These are phyloP conservation scores for Urostyla sp. DNA, from an alignment of 73 alveolate species.

Conservation along the genomic window DNA sequence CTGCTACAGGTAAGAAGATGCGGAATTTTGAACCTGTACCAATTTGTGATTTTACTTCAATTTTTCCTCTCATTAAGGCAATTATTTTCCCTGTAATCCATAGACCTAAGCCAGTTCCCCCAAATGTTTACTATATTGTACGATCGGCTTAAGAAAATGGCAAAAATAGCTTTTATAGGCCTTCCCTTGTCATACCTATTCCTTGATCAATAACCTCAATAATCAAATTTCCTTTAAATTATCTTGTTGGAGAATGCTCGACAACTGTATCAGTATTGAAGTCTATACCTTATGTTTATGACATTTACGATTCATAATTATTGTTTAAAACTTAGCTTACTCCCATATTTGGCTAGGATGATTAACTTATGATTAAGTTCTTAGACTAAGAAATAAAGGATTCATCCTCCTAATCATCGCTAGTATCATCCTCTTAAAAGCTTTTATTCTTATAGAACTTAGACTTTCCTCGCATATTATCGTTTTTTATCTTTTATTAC, in stretches of 20 bases:
- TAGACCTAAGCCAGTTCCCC: constrained; percentile 61
- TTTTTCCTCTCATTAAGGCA: constrained; percentile 48
- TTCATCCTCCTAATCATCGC: too few species aligned
- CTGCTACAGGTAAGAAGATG: constrained; percentile 13
- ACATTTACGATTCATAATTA: too few species aligned
- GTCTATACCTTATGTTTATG: too few species aligned
- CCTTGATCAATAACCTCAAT: constrained; percentile 54
- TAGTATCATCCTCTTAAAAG: too few species aligned
- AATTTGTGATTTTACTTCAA: constrained; percentile 37
- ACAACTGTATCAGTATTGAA: too few species aligned
- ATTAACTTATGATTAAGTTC: too few species aligned
- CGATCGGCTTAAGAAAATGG: constrained; percentile 53
- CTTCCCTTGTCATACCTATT: constrained; percentile 52
- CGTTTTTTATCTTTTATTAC: too few species aligned
- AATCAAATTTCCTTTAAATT: not conserved
- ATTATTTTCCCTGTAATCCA: constrained; percentile 39
- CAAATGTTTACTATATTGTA: constrained; percentile 11
- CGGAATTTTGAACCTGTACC: constrained; percentile 53
- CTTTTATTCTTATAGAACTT: constrained; percentile 24
- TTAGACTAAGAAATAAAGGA: too few species aligned
- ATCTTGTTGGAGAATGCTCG: not conserved
- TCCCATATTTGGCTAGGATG: too few species aligned
- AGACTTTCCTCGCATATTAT: not conserved
- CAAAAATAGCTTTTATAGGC: constrained; percentile 19
- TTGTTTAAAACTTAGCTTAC: too few species aligned